Conservation (phyloP, 2,329 filamentous ascomycete genomes). For the Sodiomyces alkalinus region DNA sequence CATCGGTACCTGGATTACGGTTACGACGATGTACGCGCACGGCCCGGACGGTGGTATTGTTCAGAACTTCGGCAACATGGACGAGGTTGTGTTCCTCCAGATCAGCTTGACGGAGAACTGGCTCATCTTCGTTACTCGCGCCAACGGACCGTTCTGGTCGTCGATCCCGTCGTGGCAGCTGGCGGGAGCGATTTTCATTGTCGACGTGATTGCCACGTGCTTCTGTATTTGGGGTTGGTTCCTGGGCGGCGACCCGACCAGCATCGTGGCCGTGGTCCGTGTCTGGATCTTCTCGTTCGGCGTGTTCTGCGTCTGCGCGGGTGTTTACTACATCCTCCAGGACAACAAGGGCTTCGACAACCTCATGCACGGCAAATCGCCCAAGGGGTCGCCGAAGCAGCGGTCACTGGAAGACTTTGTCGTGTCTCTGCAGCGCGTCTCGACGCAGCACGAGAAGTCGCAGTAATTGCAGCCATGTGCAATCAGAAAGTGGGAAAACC, state of each 20-base stretch:
- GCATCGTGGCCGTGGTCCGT: slow-evolving; percentile 72
- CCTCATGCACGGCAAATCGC: slow-evolving; percentile 81
- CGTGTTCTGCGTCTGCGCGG: slow-evolving; percentile 71
- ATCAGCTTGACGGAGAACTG: slow-evolving; percentile 88
- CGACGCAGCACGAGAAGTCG: slow-evolving; percentile 83
- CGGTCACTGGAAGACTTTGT: slow-evolving; percentile 81
- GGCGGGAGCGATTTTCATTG: slow-evolving; percentile 58
- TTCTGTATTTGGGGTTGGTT: slow-evolving; percentile 84
- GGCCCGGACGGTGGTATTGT: slow-evolving; percentile 66
- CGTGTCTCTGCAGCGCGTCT: slow-evolving; percentile 78
- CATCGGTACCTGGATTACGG: slow-evolving; percentile 73
- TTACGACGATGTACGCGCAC: slow-evolving; percentile 66
- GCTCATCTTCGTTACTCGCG: slow-evolving; percentile 92
- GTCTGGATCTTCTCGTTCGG: slow-evolving; percentile 88
- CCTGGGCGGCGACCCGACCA: slow-evolving; percentile 45
- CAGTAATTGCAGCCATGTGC: too few relatives aligned
- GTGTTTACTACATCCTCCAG: slow-evolving; percentile 61
- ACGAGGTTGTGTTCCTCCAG: slow-evolving; percentile 66
- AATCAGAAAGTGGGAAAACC: too few relatives aligned
- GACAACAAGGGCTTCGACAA: slow-evolving; percentile 74
- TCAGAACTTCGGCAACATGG: slow-evolving; percentile 72
- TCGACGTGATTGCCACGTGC: slow-evolving; percentile 72
- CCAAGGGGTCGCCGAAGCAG: slow-evolving; percentile 70
- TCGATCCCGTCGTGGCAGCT: slow-evolving; percentile 81
- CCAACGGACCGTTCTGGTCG: slow-evolving; percentile 85